Base-by-base conservation (phyloP, 1,284 basidiomycete species). In the Apiotrichum sp. region DNA sequence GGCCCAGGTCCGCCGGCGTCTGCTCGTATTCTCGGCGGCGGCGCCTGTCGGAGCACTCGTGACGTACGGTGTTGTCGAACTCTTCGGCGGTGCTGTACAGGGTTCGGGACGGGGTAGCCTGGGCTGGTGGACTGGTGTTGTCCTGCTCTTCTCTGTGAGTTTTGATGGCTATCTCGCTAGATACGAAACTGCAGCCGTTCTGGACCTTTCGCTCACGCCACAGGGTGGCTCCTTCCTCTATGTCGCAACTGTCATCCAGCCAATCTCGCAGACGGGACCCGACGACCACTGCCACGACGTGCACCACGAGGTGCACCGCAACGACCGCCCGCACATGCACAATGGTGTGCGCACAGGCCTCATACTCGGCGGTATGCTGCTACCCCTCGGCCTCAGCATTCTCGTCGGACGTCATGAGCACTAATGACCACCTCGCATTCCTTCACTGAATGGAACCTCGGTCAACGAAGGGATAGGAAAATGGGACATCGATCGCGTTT, bases 221-320 rank as follows among this genome's bases (percentile, higher is more conserved):
- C 61, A 92, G 90, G 93, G 90, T 40, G 93, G 93, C 13, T 92
- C 90, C 1, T 97, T 97, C 75, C 78, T 97, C 34, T 97, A 93
- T 70, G 93, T 97, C 36, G 92, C 93, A 0, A 93, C 93, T 2
- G 87, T 92, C 38, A 79, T 93, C 31, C 88, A 90, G 69, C 84
- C 87, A 3, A 80, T 87, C 3, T 63, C n/a, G 59, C 59, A 33
- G 55, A 14, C 50, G 43, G 47, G 63, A 49, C 58, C 57, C 16
- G 57, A 60, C 45, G 55, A 65, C 52, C 58, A 61, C 56, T 57
- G 56, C 40, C 59, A 61, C 50, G 45, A 57, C 43, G 47, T 52
- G 7, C 55, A 58, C 45, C 57, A 59, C 34, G 72, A 65, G 40
- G 60, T 74, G 7, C 64, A 77, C 29, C 62, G 75, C 14, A 79